Conservation (phyloP, 768 basidiomycete genomes). For the Lanmaoa pseudosensibilis region DNA sequence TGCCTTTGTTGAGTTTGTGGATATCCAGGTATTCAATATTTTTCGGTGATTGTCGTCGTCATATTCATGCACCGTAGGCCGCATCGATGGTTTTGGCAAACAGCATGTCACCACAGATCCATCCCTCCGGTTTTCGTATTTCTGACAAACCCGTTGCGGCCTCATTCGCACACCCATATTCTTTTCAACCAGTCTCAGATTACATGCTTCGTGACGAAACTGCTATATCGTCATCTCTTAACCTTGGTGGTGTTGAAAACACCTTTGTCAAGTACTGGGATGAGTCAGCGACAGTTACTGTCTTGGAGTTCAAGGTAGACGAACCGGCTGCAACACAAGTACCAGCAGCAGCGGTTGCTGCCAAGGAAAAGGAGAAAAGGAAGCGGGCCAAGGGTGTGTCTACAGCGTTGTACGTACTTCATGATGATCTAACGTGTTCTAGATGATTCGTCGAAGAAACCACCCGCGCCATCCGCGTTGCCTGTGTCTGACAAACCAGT, state of each 20-base stretch:
- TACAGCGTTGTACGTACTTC: background rate
- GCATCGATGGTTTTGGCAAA: constrained; percentile 79
- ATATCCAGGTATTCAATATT: constrained; percentile 59
- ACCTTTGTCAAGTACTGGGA: constrained; percentile 92
- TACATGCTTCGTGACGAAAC: constrained; percentile 75
- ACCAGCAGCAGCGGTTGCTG: constrained; percentile 38
- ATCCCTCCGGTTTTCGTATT: constrained; percentile 93
- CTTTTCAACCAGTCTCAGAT: constrained; percentile 81
- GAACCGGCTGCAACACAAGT: constrained; percentile 40
- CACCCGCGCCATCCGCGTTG: constrained; percentile 61
- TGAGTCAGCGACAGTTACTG: constrained; percentile 72
- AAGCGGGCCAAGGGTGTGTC: constrained; percentile 56
- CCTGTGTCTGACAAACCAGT: constrained; percentile 82
- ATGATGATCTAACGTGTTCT: constrained; percentile 14
- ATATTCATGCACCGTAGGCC: constrained; percentile 49
- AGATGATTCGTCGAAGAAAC: constrained; percentile 38
- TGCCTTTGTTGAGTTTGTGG: constrained; percentile 90
- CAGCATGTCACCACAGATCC: constrained; percentile 83
- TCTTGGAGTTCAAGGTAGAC: constrained; percentile 79
- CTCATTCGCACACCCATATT: constrained; percentile 90
- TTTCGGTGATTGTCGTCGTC: background rate
- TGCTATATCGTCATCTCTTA: constrained; percentile 63
- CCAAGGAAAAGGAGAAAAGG: constrained; percentile 59
- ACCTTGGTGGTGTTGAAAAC: constrained; percentile 70
- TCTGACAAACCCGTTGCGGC: constrained; percentile 86